phyloP scores from a whole-genome alignment of 257 asterid species.

The Plantago major region DNA sequence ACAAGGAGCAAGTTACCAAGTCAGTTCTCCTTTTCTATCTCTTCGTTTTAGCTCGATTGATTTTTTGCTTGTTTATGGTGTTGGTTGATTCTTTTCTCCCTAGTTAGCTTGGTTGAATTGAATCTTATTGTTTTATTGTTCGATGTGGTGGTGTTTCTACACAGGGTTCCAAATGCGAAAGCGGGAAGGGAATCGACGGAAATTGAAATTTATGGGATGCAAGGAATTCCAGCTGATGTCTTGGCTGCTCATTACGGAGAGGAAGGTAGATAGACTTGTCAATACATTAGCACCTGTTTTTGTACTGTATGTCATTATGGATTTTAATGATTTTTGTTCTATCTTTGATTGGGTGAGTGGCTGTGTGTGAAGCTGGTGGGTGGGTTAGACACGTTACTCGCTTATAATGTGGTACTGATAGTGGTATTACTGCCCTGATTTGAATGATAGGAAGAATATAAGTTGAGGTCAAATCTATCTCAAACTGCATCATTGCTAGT shows the following conservation, averaged over 20 bases:
- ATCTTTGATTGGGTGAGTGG: too few relatives aligned
- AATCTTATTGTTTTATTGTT: background rate
- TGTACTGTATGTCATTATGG: too few relatives aligned
- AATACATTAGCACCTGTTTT: background rate
- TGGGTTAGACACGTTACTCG: background rate
- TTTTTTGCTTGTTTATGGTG: background rate
- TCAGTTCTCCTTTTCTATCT: conserved; percentile 17
- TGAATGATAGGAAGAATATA: background rate
- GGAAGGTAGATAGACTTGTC: conserved; percentile 46
- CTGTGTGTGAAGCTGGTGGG: background rate
- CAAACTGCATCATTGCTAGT: too few relatives aligned
- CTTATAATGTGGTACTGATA: background rate
- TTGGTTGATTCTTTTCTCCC: background rate
- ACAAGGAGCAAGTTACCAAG: conserved; percentile 84
- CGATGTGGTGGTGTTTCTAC: background rate
- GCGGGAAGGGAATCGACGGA: conserved; percentile 90
- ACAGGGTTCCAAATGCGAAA: conserved; percentile 96
- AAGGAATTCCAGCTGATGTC: conserved; percentile 87
- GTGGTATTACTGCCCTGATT: background rate
- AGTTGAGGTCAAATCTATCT: too few relatives aligned
- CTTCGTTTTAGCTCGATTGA: background rate
- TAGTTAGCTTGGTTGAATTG: background rate
- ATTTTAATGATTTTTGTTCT: too few relatives aligned
- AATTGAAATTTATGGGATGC: conserved; percentile 95
- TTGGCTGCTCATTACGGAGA: conserved; percentile 92